Base-by-base conservation (phyloP, 2,329 filamentous ascomycete species). In the Trichoderma brevicompactum region DNA sequence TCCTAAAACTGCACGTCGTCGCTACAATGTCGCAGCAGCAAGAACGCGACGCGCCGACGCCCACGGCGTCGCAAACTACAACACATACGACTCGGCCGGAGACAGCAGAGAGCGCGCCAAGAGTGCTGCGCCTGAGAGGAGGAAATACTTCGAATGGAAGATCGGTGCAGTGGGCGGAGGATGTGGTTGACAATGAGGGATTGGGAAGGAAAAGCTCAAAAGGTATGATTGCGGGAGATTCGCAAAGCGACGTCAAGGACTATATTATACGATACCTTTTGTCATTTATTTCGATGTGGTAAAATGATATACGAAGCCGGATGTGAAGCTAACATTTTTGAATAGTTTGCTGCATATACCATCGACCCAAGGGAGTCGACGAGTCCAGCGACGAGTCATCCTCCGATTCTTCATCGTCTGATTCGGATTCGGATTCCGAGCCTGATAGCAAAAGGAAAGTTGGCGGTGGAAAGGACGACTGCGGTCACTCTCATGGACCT, bases 301-400 rank as follows among this genome's bases (percentile, higher is more conserved):
- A 28, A 32, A 32, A 38, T 23, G 3, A 6, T 5, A 17, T 5
- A 7, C 1, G 8, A 38, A 28, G 43, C 1, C 28, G 8, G 23
- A 34, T 2, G n/a, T 36, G 38, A 41, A 36, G 41, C 62, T 56
- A 38, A 60, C 48, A 19, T 23, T 38, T 8, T 23, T 46, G 55
- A 15, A 34, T 68, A 96, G 95, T 98, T n/a, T 99, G 95, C 84
- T 99, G 95, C 78, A 99, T 99, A 77, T 99, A 97, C 80, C 94
- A 97, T 80, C 91, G 91, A 67, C 89, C 92, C 7, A 91, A 90
- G 70, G 86, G 84, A 10, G 88, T 92, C 4, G 92, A 91, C 75
- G 94, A 98, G 76, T 95, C 91, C 38, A 93, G 89, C 70, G 87
- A 88, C 69, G 87, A 89, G 58, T 63, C 85, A 3, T 86, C 82